These are phyloP conservation scores for Myxozyma vanderwaltii DNA, from an alignment of 805 yeast species.

Conservation along the genomic window DNA sequence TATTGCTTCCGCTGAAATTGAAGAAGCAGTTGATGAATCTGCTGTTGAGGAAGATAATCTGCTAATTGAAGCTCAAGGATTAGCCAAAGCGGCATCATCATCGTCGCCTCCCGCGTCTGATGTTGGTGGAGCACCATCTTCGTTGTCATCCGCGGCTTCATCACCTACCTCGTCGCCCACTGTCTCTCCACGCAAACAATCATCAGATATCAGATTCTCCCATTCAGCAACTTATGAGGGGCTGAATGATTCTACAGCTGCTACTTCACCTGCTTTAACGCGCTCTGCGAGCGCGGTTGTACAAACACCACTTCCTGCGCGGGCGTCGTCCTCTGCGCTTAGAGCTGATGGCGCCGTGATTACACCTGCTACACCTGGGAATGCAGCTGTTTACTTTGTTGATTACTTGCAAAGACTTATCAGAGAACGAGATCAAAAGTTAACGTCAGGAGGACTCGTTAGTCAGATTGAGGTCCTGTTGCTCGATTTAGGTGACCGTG, in stretches of 20 bases:
- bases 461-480: constrained; percentile 14
- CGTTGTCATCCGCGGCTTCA: background rate
- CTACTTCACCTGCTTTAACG: background rate
- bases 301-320: background rate
- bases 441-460: background rate
- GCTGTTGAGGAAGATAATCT: too few species aligned
- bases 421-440: background rate
- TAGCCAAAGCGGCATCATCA: too few species aligned
- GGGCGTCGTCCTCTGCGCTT: background rate
- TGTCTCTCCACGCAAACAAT: background rate
- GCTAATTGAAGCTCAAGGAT: too few species aligned
- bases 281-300: background rate
- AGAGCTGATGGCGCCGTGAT: background rate
- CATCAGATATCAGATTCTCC: background rate
- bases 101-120: too few species aligned
- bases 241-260: background rate
- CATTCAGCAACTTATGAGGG: background rate
- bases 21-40: too few species aligned
- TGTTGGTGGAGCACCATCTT: background rate
- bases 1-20: too few species aligned
- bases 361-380: background rate
- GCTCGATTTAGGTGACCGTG: constrained; percentile 20
- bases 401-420: constrained; percentile 5
- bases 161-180: constrained; percentile 1
- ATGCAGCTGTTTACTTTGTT: background rate